phyloP scores from a whole-genome alignment of 164 flowering plant genomes.

The Vitis labrusca region DNA sequence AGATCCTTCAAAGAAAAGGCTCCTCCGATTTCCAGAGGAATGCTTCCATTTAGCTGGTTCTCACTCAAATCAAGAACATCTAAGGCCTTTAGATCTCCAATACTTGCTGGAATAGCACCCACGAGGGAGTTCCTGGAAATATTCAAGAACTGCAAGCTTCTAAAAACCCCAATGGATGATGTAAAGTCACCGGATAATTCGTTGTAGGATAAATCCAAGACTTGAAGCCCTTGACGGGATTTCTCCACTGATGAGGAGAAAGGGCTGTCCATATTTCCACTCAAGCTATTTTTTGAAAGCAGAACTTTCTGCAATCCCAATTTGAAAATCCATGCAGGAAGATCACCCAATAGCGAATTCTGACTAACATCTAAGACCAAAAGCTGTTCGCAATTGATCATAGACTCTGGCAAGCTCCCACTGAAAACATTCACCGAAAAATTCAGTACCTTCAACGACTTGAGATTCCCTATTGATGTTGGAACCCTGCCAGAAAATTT shows the following conservation, averaged over 20 bases:
- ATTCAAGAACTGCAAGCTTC: constrained; percentile 58
- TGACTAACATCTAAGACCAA: constrained; percentile 55
- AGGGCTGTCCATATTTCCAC: constrained; percentile 28
- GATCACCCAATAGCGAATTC: constrained; percentile 54
- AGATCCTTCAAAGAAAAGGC: constrained; percentile 63
- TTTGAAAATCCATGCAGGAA: constrained; percentile 71
- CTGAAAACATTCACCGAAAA: constrained; percentile 54
- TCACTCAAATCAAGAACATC: constrained; percentile 68
- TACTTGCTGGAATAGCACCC: constrained; percentile 61
- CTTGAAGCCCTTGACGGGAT: constrained; percentile 33
- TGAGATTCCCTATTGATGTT: constrained; percentile 52
- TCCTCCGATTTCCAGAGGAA: constrained; percentile 71
- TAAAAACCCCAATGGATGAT: constrained; percentile 42
- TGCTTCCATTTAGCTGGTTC: constrained; percentile 69
- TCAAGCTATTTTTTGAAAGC: constrained; percentile 30
- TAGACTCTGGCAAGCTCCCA: constrained; percentile 70
- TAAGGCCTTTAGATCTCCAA: constrained; percentile 62
- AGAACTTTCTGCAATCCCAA: constrained; percentile 32
- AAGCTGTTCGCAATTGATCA: constrained; percentile 50
- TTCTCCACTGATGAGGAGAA: constrained; percentile 16
- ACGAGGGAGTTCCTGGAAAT: constrained; percentile 60
- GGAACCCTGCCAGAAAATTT: constrained; percentile 70
- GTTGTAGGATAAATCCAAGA: constrained; percentile 73
- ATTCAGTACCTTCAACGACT: constrained; percentile 52
- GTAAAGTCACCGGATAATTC: constrained; percentile 64